Base-by-base conservation (phyloP, 495 filamentous ascomycete species). In the Penicillium odoratum region DNA sequence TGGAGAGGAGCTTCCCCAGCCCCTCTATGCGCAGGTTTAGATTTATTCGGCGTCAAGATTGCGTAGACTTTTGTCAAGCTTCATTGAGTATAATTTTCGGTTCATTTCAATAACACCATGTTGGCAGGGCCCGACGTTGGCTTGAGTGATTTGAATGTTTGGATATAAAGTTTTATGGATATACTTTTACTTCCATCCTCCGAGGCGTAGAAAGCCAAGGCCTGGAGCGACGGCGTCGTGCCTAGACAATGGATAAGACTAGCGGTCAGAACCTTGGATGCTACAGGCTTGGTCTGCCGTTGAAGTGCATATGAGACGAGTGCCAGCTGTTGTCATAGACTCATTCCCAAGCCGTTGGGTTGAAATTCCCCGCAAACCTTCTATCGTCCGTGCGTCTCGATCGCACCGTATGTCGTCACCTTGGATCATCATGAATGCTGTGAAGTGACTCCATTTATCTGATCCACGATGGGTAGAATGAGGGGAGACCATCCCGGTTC, bases 11-110 rank as follows among this genome's bases (percentile, higher is more conserved):
- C 71, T 87, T 47, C 85, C 85, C 7, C 78, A 71, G 43, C 84
- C 86, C 16, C 70, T 89, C 15, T 88, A 85, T 78, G 77, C 79
- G 42, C 77, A 87, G 63, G 81, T 86, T 26, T 88, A 67, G 66
- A 16, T 28, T 26, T 16, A n/a, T 15, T 16, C 26, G 15, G 26
- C 46, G 7, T 48, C 28, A 11, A 16, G 46, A 31, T 29, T 31
- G 28, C 11, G 15, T 40, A 40, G 38, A 40, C 38, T 40, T 31
- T 13, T 46, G 25, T 46, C 18, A 47, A 47, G 4, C 4, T 52
- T 36, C 43, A 50, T 18, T 48, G 30, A 45, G 31, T 15, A 38
- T 33, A 13, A 42, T 30, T 45, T 55, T 48, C 40, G 52, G 29
- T 47, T 43, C 16, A n/a, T 21, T 51, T 8, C 40, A 36, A 51